Evolutionary conservation across 495 filamentous ascomycete species (phyloP).

Genomic region (Cryomyces minteri): DNA sequence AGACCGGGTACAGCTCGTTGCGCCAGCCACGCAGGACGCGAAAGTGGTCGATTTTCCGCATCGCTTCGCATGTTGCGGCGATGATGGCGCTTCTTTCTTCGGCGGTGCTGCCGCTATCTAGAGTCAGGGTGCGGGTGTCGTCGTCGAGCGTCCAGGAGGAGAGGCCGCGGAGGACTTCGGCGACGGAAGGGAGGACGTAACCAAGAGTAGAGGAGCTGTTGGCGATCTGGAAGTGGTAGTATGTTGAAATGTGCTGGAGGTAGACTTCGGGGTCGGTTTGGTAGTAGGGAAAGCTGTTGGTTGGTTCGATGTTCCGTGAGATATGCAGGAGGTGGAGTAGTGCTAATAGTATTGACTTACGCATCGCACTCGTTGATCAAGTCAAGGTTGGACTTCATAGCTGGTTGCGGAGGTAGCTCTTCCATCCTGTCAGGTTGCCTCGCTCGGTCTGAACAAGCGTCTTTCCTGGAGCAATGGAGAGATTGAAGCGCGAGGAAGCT

Average conservation of each 20-base stretch:
- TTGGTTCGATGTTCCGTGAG: not conserved
- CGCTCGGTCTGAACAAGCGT: no score
- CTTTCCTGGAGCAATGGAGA: no score
- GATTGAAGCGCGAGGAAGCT: no score
- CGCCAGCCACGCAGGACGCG: constrained; percentile 67
- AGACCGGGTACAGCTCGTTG: constrained; percentile 73
- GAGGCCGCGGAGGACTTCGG: constrained; percentile 17
- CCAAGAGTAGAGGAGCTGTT: constrained; percentile 22
- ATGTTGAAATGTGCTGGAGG: constrained; percentile 16
- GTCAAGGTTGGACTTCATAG: constrained; percentile 16
- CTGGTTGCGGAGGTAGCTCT: not conserved
- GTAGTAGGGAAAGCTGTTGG: constrained; percentile 19
- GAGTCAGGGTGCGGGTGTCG: constrained; percentile 16
- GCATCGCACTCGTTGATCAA: constrained; percentile 22
- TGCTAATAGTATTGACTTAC: constrained; percentile 1
- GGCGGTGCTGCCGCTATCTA: constrained; percentile 10
- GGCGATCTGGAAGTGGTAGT: constrained; percentile 19
- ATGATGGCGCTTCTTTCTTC: constrained; percentile 37
- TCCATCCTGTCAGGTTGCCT: not conserved
- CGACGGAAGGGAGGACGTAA: constrained; percentile 30
- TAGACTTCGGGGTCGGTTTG: constrained; percentile 16
- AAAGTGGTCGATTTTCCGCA: constrained; percentile 46
- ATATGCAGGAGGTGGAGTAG: not conserved
- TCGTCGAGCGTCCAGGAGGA: constrained; percentile 19
- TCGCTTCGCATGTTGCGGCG: constrained; percentile 36